Percentiles rank a stretch among this genome's conserved stretches.
These are phyloP conservation scores for Emergomyces pasteurianus DNA, from an alignment of 2,329 filamentous ascomycete genomes.

Conservation along the genomic window DNA sequence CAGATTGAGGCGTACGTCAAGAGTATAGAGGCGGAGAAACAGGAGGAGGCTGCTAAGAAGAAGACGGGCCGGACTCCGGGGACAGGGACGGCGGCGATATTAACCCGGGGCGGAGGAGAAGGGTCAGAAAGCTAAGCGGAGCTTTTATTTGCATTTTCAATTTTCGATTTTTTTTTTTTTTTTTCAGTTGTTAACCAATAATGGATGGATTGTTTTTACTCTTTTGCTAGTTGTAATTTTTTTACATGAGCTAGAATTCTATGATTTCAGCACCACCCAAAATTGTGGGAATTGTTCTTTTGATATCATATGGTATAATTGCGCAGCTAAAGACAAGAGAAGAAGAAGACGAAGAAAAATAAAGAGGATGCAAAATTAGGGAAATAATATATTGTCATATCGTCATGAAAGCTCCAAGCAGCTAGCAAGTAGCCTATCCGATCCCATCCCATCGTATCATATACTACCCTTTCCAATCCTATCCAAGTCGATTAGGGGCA, in stretches of 20 bases:
- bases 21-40: slow-evolving; percentile 98
- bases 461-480: slow-evolving; percentile 16
- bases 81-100: slow-evolving; percentile 50
- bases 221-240: background rate
- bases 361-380: background rate
- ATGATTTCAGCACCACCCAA: background rate
- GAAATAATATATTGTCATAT: slow-evolving; percentile 15
- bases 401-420: slow-evolving; percentile 5
- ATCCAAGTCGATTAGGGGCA: slow-evolving; percentile 66
- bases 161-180: background rate
- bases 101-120: slow-evolving; percentile 48
- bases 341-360: background rate
- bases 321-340: background rate
- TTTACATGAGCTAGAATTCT: background rate
- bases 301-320: background rate
- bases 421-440: background rate
- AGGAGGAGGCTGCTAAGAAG: slow-evolving; percentile 96
- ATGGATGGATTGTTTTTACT: background rate
- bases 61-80: slow-evolving; percentile 53
- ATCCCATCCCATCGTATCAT: background rate
- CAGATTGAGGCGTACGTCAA: slow-evolving; percentile 97
- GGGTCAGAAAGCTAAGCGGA: slow-evolving; percentile 14
- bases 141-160: too few species aligned
- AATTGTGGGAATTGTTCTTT: background rate
- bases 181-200: background rate